Conservation (phyloP, 192 early-diverging fungal species). For the Pilaira anomala region DNA sequence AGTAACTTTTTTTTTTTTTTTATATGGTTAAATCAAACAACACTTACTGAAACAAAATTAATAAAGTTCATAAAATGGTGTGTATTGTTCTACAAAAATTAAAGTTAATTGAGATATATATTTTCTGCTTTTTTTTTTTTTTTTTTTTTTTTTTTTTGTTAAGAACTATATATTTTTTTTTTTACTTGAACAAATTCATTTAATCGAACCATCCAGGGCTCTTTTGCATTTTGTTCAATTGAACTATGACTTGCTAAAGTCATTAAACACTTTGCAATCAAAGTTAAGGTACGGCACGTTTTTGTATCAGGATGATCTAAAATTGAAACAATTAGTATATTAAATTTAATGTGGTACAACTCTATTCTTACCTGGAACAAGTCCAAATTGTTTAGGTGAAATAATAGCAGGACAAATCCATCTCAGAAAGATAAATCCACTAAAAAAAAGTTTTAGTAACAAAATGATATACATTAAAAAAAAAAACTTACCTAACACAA, state of each 20-base stretch:
- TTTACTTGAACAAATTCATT: conserved; percentile 56
- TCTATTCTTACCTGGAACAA: conserved; percentile 46
- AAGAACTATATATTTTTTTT: neutral
- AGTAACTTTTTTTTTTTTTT: too few species aligned
- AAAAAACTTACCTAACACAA: conserved; percentile 41
- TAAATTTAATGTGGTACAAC: neutral
- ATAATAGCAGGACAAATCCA: conserved; percentile 72
- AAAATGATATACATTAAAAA: neutral
- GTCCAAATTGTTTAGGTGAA: conserved; percentile 65
- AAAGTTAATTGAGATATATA: conserved; percentile 1
- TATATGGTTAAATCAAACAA: too few species aligned
- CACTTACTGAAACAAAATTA: conserved; percentile 52
- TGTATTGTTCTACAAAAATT: conserved; percentile 46
- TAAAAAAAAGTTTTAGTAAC: conserved; percentile 33
- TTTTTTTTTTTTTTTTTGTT: neutral
- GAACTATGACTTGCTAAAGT: conserved; percentile 58
- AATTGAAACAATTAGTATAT: too few species aligned
- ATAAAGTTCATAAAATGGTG: conserved; percentile 59
- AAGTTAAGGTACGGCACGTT: conserved; percentile 59
- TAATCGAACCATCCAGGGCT: conserved; percentile 67
- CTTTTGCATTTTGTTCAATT: conserved; percentile 59
- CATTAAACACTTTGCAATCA: conserved; percentile 73
- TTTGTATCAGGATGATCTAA: conserved; percentile 52
- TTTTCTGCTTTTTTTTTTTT: too few species aligned
- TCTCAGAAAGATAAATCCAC: conserved; percentile 69